phyloP scores from a whole-genome alignment of 257 asterid genomes.

The Asclepias syriaca region DNA sequence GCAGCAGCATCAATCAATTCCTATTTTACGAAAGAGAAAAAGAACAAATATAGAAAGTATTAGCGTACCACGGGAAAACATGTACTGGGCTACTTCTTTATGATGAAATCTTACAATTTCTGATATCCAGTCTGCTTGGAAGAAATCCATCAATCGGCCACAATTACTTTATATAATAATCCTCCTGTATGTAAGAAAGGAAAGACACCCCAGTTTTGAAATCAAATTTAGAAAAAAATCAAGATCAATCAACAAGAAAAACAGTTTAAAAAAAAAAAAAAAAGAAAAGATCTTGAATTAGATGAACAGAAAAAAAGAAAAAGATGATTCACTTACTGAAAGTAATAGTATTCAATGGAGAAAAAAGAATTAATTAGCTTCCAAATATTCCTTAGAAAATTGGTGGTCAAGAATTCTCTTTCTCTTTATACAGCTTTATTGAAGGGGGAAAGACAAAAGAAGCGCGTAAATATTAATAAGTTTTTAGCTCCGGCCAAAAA shows the following conservation, averaged over 20 bases:
- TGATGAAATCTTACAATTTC: slow-evolving; percentile 10
- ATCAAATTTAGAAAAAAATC: background rate
- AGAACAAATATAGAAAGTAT: background rate
- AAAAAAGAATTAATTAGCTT: background rate
- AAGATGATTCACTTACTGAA: background rate
- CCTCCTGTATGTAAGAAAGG: background rate
- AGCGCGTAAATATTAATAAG: background rate
- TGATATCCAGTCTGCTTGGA: slow-evolving; percentile 11
- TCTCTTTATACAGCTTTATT: background rate
- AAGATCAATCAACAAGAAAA: background rate
- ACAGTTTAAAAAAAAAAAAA: background rate
- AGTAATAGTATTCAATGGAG: background rate
- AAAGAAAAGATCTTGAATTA: no score
- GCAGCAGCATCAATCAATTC: background rate
- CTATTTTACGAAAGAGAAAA: background rate
- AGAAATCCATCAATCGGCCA: slow-evolving; percentile 2
- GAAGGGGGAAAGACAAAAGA: background rate
- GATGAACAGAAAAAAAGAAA: background rate
- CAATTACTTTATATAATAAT: background rate
- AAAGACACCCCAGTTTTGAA: background rate
- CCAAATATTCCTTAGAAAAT: background rate
- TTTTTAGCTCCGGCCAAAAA: background rate
- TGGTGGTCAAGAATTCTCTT: background rate
- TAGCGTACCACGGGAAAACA: background rate
- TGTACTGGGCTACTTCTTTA: background rate